Conservation (phyloP, 805 yeast genomes). For the Myxozyma lipomycoides region DNA sequence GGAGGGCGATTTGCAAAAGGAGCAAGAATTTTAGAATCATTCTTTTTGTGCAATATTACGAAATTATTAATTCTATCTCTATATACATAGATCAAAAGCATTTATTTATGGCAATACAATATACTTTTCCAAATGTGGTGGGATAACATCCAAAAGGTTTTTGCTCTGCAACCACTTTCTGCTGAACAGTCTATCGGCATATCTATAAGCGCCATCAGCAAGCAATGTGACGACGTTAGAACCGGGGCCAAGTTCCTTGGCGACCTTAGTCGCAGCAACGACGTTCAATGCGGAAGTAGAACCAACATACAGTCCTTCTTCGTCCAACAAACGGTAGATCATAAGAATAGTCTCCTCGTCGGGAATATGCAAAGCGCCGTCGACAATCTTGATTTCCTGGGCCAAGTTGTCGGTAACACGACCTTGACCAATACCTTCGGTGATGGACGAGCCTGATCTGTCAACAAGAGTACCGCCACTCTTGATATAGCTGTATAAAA, state of each 20-base stretch:
- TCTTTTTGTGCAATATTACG: neutral
- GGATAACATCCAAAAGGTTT: conserved; percentile 57
- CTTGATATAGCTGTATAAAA: conserved; percentile 71
- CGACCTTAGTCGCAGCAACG: conserved; percentile 79
- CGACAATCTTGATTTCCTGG: conserved; percentile 67
- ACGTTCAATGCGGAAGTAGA: conserved; percentile 90
- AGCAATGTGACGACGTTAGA: conserved; percentile 83
- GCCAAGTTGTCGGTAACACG: conserved; percentile 79
- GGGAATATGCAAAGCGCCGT: conserved; percentile 73
- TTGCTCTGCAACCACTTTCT: conserved; percentile 71
- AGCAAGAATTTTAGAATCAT: too few relatives aligned
- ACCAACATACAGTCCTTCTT: conserved; percentile 86
- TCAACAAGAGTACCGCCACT: conserved; percentile 64
- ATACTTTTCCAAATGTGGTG: conserved; percentile 67
- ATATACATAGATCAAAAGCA: neutral
- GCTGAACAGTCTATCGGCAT: conserved; percentile 76
- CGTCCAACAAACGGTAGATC: conserved; percentile 78
- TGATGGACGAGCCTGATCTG: conserved; percentile 78
- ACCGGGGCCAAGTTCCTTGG: conserved; percentile 66
- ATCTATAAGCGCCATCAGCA: conserved; percentile 69
- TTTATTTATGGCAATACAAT: conserved; percentile 42
- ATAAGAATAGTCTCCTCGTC: conserved; percentile 79
- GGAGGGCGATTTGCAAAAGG: too few relatives aligned
- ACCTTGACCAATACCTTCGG: conserved; percentile 97
- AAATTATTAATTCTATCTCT: neutral